Base-by-base conservation (phyloP, 2,329 filamentous ascomycete genomes). In the Shiraia bambusicola region DNA sequence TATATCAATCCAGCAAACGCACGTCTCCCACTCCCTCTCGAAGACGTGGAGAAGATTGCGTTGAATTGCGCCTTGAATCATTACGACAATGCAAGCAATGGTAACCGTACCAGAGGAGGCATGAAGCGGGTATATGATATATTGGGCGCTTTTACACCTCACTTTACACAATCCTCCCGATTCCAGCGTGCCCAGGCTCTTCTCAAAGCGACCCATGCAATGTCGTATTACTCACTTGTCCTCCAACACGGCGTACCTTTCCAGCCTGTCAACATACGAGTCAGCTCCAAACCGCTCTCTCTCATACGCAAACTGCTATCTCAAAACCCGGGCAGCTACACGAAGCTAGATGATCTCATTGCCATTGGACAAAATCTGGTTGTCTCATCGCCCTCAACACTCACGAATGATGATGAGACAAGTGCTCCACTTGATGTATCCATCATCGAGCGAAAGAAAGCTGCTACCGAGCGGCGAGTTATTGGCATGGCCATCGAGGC, bases 51-150 rank as follows among this genome's bases (percentile, higher is more conserved):
- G 57, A 76, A 81, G 4, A 80, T 81, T 1, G 72, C 89, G 7
- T 71, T 87, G 29, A 74, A 74, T 1, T 76, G 82, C 33, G 84
- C 84, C 1, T 78, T 90, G 71, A 76, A 79, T 39, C 79, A 84
- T 3, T 93, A 90, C 59, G 88, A 93, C 58, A 88, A 88, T 59
- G 87, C 88, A 3, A 87, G 85, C 15, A 93, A 93, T 57, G 86
- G 86, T 1, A 90, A 92, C 55, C 81, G 81, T 40, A 87, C 80
- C 2, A 77, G 87, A 51, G 88, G 88, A 12, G 85, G 85, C 0
- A 76, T 93, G 57, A 88, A 88, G 67, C 88, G 83, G 65, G 88
- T 86, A 32, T 78, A 85, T 52, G 64, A 67, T 41, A 66, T 65
- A 5, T 73, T 89, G 28, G 75, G 79, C 28, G 74, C 84, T 1